Conservation (phyloP, 306 rosid genomes). For the Acacia confusa region DNA sequence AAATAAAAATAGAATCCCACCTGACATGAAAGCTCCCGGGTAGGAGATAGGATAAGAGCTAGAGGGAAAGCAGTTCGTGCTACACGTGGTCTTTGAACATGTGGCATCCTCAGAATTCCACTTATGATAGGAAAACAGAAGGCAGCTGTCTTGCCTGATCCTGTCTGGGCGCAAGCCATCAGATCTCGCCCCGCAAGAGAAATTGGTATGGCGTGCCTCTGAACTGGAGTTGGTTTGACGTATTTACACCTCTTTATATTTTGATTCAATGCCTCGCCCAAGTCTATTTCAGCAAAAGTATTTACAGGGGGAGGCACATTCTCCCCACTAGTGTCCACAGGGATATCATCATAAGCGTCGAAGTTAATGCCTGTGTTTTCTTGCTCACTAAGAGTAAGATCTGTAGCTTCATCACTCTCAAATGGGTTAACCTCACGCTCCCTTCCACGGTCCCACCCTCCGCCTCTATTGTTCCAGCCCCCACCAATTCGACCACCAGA, state of each 20-base stretch:
- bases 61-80: conserved; percentile 16
- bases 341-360: conserved; percentile 19
- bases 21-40: conserved; percentile 24
- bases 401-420: conserved; percentile 18
- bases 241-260: conserved; percentile 31
- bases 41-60: conserved; percentile 19
- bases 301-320: conserved; percentile 21
- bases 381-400: conserved; percentile 2
- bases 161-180: conserved; percentile 69
- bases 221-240: conserved; percentile 64
- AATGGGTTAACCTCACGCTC: conserved; percentile 18
- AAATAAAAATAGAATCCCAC: not conserved
- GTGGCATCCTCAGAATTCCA: conserved; percentile 29
- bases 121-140: conserved; percentile 60
- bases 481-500: conserved; percentile 15
- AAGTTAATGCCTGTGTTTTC: conserved; percentile 17
- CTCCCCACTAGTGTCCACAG: conserved; percentile 22
- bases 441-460: conserved; percentile 24
- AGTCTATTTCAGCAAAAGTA: conserved; percentile 16
- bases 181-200: conserved; percentile 48
- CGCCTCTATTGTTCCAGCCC: conserved; percentile 16
- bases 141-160: conserved; percentile 68
- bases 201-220: conserved; percentile 42
- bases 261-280: conserved; percentile 16
- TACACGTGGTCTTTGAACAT: conserved; percentile 14